A percentile compares a stretch with the other conserved stretches of the same genome.
Conservation (phyloP, 192 early-diverging fungal species). For the Coemansia sp. region DNA sequence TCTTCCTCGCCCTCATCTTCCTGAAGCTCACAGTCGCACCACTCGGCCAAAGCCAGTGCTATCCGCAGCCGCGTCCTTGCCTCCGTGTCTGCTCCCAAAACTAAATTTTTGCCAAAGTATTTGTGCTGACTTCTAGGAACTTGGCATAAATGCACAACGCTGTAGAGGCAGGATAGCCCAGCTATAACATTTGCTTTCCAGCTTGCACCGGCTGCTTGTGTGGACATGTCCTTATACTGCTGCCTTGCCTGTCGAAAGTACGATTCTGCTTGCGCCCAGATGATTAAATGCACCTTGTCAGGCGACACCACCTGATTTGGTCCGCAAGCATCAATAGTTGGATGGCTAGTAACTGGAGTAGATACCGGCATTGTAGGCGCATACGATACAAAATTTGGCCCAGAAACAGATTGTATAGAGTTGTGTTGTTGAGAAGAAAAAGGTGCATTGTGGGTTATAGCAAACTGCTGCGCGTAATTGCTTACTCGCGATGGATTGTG, state of each 20-base stretch:
- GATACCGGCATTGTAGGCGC: conserved; percentile 1
- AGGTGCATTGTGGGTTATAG: neutral
- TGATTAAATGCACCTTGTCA: conserved; percentile 16
- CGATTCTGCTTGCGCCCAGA: conserved; percentile 42
- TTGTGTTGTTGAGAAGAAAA: conserved; percentile 1
- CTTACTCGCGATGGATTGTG: conserved; percentile 1
- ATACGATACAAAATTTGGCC: neutral
- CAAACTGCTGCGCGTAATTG: conserved; percentile 13
- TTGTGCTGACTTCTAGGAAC: conserved; percentile 8
- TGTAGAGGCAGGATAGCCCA: conserved; percentile 33
- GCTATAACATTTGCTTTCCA: conserved; percentile 25
- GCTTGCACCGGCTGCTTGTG: neutral
- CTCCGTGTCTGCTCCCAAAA: conserved; percentile 33
- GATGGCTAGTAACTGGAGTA: neutral
- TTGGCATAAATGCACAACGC: conserved; percentile 28
- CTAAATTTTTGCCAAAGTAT: conserved; percentile 5
- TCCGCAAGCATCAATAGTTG: neutral
- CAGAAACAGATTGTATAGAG: neutral
- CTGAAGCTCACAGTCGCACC: conserved; percentile 7
- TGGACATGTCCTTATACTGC: conserved; percentile 1
- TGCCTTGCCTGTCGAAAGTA: conserved; percentile 28
- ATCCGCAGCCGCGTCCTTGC: conserved; percentile 45
- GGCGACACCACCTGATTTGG: neutral
- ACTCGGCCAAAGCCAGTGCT: conserved; percentile 32
- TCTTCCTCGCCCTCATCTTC: conserved; percentile 25